Evolutionary conservation across 2,329 filamentous ascomycete genomes (phyloP).

Genomic region (Samsoniella hepiali): DNA sequence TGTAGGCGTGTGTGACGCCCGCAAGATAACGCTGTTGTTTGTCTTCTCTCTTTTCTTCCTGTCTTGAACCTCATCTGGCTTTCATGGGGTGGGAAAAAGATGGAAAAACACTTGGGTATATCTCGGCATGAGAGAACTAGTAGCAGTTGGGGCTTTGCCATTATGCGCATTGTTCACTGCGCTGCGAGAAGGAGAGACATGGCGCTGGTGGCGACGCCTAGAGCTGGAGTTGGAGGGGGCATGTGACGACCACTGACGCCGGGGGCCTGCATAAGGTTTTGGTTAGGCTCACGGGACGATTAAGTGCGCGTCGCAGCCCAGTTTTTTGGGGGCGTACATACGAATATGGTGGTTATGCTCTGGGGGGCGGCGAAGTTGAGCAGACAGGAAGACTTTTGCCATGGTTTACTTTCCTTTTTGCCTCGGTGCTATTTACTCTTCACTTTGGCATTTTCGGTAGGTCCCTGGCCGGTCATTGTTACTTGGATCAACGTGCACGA

Average conservation of each 20-base stretch:
- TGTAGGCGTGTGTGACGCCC: too few species aligned
- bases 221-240: not conserved
- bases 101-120: too few species aligned
- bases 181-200: not conserved
- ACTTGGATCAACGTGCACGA: too few species aligned
- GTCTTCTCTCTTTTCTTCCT: too few species aligned
- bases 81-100: too few species aligned
- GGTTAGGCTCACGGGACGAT: slow-evolving; percentile 18
- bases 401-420: not conserved
- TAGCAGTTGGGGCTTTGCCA: too few species aligned
- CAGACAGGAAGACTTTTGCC: not conserved
- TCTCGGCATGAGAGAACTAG: too few species aligned
- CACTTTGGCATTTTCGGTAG: not conserved
- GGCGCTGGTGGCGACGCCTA: not conserved
- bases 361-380: not conserved
- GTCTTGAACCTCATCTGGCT: too few species aligned
- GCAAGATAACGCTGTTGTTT: too few species aligned
- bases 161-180: too few species aligned
- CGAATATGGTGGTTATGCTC: not conserved
- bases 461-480: not conserved
- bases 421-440: too few species aligned
- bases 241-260: not conserved
- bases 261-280: slow-evolving; percentile 17
- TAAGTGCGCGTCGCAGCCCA: slow-evolving; percentile 3
- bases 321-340: not conserved